phyloP scores from a whole-genome alignment of 164 flowering plant species.

The Kingdonia uniflora region DNA sequence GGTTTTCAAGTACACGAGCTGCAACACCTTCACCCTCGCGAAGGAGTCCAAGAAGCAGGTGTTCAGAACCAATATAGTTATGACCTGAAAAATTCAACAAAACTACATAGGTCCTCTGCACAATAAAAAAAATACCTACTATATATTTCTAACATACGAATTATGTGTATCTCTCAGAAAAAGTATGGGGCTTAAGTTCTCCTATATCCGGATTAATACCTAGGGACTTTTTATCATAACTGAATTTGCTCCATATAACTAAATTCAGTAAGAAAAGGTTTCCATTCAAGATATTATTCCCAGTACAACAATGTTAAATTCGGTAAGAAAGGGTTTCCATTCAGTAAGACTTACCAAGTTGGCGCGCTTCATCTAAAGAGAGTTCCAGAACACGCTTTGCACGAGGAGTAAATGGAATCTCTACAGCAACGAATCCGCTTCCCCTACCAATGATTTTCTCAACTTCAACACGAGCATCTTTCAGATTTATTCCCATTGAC shows the following conservation, averaged over 20 bases:
- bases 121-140: no score
- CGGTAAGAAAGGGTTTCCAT: background rate
- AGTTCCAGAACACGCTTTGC: constrained; percentile 93
- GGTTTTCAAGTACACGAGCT: constrained; percentile 63
- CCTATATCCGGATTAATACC: no score
- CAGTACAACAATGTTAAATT: no score
- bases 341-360: constrained; percentile 49
- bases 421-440: constrained; percentile 88
- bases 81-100: constrained; percentile 53
- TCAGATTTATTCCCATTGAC: constrained; percentile 88
- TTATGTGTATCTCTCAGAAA: no score
- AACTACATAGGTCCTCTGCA: background rate
- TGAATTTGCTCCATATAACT: no score
- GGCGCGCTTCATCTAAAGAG: constrained; percentile 91
- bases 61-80: constrained; percentile 94
- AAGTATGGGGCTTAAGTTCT: no score
- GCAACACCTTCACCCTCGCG: constrained; percentile 99
- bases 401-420: constrained; percentile 91
- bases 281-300: no score
- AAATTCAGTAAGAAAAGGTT: no score
- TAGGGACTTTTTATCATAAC: no score
- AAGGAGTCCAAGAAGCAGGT: constrained; percentile 82
- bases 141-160: no score
- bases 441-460: constrained; percentile 96
- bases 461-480: constrained; percentile 95